phyloP scores from a whole-genome alignment of 495 filamentous ascomycete species.

The Geoglossum glabrum region DNA sequence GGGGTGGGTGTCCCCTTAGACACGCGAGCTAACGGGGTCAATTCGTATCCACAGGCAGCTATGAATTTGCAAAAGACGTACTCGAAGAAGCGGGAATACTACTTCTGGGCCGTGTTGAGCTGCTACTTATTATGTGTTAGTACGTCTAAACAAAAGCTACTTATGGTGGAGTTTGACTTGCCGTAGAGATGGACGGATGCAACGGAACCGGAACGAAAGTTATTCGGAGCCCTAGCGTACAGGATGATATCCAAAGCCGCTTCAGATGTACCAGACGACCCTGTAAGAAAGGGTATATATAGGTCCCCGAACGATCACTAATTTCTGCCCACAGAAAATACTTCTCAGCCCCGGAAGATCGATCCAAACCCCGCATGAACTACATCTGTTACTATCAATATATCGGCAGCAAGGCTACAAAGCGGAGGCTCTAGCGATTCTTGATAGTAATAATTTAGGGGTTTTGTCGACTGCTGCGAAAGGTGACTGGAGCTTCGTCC shows the following conservation, averaged over 20 bases:
- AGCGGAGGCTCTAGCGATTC: constrained; percentile 28
- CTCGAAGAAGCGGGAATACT: constrained; percentile 32
- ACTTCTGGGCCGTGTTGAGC: constrained; percentile 35
- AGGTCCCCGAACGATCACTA: not conserved
- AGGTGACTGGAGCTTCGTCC: constrained; percentile 30
- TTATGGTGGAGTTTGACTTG: constrained; percentile 1
- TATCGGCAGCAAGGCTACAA: constrained; percentile 25
- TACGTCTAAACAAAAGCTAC: not conserved
- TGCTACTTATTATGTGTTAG: constrained; percentile 23
- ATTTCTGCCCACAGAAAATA: constrained; percentile 16
- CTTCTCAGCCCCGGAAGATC: constrained; percentile 26
- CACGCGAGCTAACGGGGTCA: not conserved
- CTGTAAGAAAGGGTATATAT: not conserved
- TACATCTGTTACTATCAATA: constrained; percentile 32
- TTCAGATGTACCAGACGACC: constrained; percentile 27
- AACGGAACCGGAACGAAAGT: constrained; percentile 26
- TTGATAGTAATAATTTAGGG: constrained; percentile 31
- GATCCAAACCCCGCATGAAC: constrained; percentile 33
- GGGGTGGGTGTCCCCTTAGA: not conserved
- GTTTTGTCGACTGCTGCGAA: constrained; percentile 29
- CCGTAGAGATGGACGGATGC: constrained; percentile 12
- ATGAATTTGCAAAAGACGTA: constrained; percentile 40
- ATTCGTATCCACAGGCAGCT: constrained; percentile 23
- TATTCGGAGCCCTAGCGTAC: constrained; percentile 38
- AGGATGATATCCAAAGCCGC: constrained; percentile 37